Evolutionary conservation across 2,329 filamentous ascomycete species (phyloP), one percentile per base, ranked within the genome.

Genomic region (Diaporthe australafricana): DNA sequence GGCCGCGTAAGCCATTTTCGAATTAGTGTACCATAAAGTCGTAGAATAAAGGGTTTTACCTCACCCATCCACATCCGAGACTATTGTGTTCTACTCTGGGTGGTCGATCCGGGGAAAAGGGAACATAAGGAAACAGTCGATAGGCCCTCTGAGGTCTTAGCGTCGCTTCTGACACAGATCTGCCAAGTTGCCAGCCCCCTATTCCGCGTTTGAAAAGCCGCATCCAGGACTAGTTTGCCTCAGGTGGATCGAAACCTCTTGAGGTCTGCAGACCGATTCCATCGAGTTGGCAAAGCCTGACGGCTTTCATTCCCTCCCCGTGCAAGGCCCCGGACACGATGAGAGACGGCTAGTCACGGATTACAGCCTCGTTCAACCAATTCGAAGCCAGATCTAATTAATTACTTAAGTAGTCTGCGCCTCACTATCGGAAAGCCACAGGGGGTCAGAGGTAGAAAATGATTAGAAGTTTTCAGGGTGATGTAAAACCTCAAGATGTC

Each of bases 61-160:
- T 27, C 16, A 17, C 42, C 4, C 57, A 20, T 12, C 40, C 25
- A 47, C 27, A 35, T 63, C 57, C 40, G 57, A 48, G 42, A 48
- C 40, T 63, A 35, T 48, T 35, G 9, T 9, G 27, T 48, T 48
- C 20, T 63, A 22, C 17, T 8, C 25, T 25, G 45, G 57, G n/a
- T 22, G 42, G 53, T 14, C 42, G 42, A 63, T 63, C 57, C 42
- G 57, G 57, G 57, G 57, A 63, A n/a, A 63, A 27, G 32, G 42
- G 42, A 48, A 25, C 16, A 14, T 30, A 47, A 6, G 57, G 6
- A 48, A 63, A 63, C 57, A 35, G 57, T 17, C 17, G 42, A n/a
- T n/a, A 63, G 47, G 40, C 30, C 47, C 40, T 27, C 30, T n/a
- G 16, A 35, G 27, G 57, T 5, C 57, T 35, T 12, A 42, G 57